A percentile compares a stretch with the other conserved stretches of the same genome.
Conservation (phyloP, 2,329 filamentous ascomycete genomes). For the Celoporthe dispersa region DNA sequence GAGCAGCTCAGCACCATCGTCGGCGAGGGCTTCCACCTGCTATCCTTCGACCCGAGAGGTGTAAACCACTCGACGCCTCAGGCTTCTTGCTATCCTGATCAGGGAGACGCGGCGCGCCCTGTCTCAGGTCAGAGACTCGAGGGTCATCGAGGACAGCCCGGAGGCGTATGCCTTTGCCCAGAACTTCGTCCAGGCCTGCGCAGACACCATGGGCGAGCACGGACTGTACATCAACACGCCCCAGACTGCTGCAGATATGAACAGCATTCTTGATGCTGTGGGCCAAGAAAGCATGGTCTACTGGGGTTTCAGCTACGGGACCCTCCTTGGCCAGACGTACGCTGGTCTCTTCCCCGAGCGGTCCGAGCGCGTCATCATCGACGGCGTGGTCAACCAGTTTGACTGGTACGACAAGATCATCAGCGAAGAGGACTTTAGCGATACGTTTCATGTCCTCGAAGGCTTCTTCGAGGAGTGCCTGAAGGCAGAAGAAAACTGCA, state of each 20-base stretch:
- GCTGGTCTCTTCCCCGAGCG: slow-evolving; percentile 43
- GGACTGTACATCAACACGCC: slow-evolving; percentile 53
- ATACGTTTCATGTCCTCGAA: slow-evolving; percentile 48
- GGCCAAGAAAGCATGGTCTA: slow-evolving; percentile 45
- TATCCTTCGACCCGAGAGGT: slow-evolving; percentile 54
- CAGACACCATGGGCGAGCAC: slow-evolving; percentile 50
- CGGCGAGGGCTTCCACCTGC: slow-evolving; percentile 50
- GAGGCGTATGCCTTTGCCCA: slow-evolving; percentile 47
- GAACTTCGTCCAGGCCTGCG: slow-evolving; percentile 47
- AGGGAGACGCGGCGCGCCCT: slow-evolving; percentile 38
- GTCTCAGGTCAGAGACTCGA: slow-evolving; percentile 33
- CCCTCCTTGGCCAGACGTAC: slow-evolving; percentile 46
- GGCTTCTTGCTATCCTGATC: slow-evolving; percentile 46
- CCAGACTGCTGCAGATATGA: slow-evolving; percentile 57
- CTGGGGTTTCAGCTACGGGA: slow-evolving; percentile 48
- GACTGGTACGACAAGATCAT: slow-evolving; percentile 47
- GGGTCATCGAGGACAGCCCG: slow-evolving; percentile 40
- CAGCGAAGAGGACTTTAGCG: slow-evolving; percentile 44
- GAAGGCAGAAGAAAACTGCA: slow-evolving; percentile 51
- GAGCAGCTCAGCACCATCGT: slow-evolving; percentile 42
- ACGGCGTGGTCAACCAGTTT: slow-evolving; percentile 41
- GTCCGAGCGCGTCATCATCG: slow-evolving; percentile 42
- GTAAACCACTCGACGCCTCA: slow-evolving; percentile 43
- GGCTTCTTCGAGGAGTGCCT: slow-evolving; percentile 52
- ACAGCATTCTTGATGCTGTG: slow-evolving; percentile 50